phyloP scores from a whole-genome alignment of 1,139 yeast genomes.

The Meyerozyma guilliermondii region DNA sequence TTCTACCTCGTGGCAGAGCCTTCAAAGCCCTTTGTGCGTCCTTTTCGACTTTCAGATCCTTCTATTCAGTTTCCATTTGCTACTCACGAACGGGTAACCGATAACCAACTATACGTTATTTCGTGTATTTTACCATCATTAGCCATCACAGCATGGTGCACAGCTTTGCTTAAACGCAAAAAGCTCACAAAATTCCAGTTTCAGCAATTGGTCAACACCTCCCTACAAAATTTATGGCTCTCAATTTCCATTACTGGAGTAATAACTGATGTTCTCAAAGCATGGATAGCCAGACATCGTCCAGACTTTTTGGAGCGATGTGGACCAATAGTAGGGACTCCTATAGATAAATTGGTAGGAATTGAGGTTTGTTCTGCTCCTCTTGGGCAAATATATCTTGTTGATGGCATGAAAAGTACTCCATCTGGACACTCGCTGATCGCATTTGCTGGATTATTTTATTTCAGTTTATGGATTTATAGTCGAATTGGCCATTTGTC shows the following conservation, averaged over 20 bases:
- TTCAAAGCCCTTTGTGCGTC: constrained; percentile 15
- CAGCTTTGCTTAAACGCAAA: constrained; percentile 3
- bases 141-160: constrained; percentile 9
- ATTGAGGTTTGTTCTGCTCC: constrained; percentile 34
- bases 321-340: constrained; percentile 13
- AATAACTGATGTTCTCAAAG: constrained; percentile 19
- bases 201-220: neutral
- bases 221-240: constrained; percentile 8
- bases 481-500: constrained; percentile 1
- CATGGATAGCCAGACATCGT: constrained; percentile 22
- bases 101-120: constrained; percentile 13
- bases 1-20: constrained; percentile 16
- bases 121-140: constrained; percentile 12
- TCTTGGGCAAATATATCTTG: constrained; percentile 44
- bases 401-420: constrained; percentile 73
- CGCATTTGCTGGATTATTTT: constrained; percentile 64
- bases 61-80: constrained; percentile 18
- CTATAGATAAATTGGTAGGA: constrained; percentile 9
- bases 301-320: constrained; percentile 23
- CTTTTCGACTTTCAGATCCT: constrained; percentile 14
- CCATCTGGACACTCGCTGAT: constrained; percentile 80
- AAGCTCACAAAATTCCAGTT: neutral
- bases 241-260: constrained; percentile 12
- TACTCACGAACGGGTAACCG: constrained; percentile 15
- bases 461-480: constrained; percentile 17